Evolutionary conservation across 2,329 filamentous ascomycete species (phyloP), one percentile per base, ranked within the genome.

Genomic region (Paracamarosporium sp.): DNA sequence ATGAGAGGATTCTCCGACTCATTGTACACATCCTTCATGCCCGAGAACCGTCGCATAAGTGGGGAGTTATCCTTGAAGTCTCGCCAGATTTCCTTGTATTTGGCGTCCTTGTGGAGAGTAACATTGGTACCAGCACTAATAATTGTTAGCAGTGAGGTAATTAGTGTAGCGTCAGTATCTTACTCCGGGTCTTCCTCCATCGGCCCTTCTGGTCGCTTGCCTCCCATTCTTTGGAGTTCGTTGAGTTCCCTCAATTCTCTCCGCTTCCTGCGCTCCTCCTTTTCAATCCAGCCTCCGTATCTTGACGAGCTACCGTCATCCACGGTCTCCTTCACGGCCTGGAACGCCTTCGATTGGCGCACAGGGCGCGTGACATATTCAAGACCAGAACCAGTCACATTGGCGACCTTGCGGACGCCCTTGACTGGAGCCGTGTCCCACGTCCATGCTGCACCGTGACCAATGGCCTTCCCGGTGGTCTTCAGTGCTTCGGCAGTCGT

Each of bases 31-130:
- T 86, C 88, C 79, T 94, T 93, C 79, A 97, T 87, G 73, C 84
- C 88, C 79, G 97, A 97, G 60, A 97, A 81, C 56, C 90, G 88
- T 79, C 97, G 94, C 76, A 97, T 91, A 57, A 97, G 79, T 67
- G 90, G 92, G 79, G 90, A 97, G 64, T 88, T 88, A 76, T 99
- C 95, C 62, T 90, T 90, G 86, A 98, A 99, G 50, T 95, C 91
- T 70, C 90, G 88, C 95, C 95, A 99, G n/a, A 93, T 92, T 77
- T 98, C 94, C 80, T 97, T 97, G 92, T 94, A 98, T 22, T 91
- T 91, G 13, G 95, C 89, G 68, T 99, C 95, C 80, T 99, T 99
- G 84, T 99, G 95, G 0, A 99, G 77, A 0, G 94, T 98, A 47
- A 99, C 82, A 73, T 96, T 96, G 56, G 93, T 97, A 59, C 95